Conservation (phyloP, 257 asterid genomes). For the Thymus quinquecostatus region DNA sequence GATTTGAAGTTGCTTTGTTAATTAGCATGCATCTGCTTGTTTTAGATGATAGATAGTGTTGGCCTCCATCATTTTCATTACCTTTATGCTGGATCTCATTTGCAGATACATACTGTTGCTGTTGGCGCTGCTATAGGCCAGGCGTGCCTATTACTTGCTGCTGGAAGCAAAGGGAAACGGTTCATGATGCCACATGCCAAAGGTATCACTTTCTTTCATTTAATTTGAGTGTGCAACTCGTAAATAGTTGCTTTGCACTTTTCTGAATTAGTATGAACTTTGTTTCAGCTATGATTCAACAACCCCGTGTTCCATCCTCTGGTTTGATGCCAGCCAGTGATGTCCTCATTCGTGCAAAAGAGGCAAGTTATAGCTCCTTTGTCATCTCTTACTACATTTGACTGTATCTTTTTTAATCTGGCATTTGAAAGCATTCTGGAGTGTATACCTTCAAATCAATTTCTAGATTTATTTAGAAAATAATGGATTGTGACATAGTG, state of each 20-base stretch:
- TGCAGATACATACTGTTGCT: constrained; percentile 81
- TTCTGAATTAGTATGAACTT: constrained; percentile 24
- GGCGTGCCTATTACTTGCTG: constrained; percentile 90
- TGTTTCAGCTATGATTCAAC: constrained; percentile 88
- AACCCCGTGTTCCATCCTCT: constrained; percentile 82
- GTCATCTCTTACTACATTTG: constrained; percentile 10
- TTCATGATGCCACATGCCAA: constrained; percentile 90
- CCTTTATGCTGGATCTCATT: constrained; percentile 30
- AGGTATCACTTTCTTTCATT: constrained; percentile 45
- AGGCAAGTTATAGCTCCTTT: constrained; percentile 57
- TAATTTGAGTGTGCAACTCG: constrained; percentile 7
- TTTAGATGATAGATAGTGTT: background rate
- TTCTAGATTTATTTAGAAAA: background rate
- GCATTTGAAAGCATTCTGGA: background rate
- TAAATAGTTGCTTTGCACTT: constrained; percentile 25
- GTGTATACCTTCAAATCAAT: constrained; percentile 6
- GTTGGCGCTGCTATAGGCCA: constrained; percentile 94
- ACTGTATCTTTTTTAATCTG: background rate
- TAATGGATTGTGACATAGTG: background rate
- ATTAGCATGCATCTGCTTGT: background rate
- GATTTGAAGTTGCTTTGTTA: background rate
- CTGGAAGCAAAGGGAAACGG: constrained; percentile 89
- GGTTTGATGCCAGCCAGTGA: constrained; percentile 93
- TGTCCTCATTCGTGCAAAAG: constrained; percentile 81
- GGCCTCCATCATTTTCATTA: background rate